These are phyloP conservation scores for Lipomyces kockii DNA, from an alignment of 805 yeast species.

Conservation along the genomic window DNA sequence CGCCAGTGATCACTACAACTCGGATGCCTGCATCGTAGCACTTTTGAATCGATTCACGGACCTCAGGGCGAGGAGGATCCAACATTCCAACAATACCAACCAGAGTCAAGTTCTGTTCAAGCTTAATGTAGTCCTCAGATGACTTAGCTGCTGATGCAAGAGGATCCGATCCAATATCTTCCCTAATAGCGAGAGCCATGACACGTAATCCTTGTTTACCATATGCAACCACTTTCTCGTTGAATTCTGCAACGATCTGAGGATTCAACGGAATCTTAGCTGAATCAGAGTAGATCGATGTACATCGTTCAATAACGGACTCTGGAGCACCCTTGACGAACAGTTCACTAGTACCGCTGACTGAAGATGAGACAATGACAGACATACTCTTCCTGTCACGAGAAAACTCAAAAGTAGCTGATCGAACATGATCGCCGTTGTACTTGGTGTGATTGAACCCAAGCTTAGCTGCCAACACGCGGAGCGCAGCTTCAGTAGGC, in stretches of 20 bases:
- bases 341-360: constrained; percentile 38
- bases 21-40: constrained; percentile 56
- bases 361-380: constrained; percentile 47
- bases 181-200: constrained; percentile 52
- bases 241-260: constrained; percentile 45
- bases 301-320: constrained; percentile 52
- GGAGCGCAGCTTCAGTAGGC: constrained; percentile 59
- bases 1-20: constrained; percentile 57
- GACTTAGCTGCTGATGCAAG: constrained; percentile 29
- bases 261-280: constrained; percentile 44
- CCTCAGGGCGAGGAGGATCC: constrained; percentile 57
- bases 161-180: constrained; percentile 33
- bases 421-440: constrained; percentile 28
- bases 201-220: constrained; percentile 54
- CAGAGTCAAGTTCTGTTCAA: constrained; percentile 49
- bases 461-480: constrained; percentile 51
- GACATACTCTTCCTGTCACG: constrained; percentile 60
- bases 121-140: constrained; percentile 41
- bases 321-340: constrained; percentile 64
- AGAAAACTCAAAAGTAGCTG: constrained; percentile 54
- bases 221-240: constrained; percentile 48
- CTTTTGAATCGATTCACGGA: constrained; percentile 49
- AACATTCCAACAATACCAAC: constrained; percentile 55
- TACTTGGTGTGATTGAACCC: constrained; percentile 38
- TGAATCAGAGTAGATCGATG: constrained; percentile 44